Evolutionary conservation across 768 basidiomycete genomes (phyloP), one percentile per base, ranked within the genome.

Genomic region (Phylloporus sp.): DNA sequence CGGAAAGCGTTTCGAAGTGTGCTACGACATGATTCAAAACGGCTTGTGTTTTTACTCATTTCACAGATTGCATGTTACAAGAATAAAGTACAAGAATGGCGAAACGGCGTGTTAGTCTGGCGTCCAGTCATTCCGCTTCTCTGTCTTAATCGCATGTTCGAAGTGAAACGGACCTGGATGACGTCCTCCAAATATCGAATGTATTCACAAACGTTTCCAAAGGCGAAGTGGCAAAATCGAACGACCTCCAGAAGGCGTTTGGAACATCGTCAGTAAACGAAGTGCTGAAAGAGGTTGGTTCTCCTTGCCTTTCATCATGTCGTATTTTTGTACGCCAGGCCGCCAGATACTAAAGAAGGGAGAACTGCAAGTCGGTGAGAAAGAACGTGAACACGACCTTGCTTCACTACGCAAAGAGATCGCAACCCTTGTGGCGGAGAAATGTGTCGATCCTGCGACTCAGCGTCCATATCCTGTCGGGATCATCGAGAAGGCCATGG

Each of bases 401-500:
- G 70, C 80, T 11, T 79, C 91, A 3, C 63, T 97, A 36, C 82
- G 90, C 44, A 75, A 78, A 55, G 96, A 98, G 66, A 96, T 98
- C 39, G 91, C 91, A 5, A 95, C 90, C 0, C 79, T 93, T 31
- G 90, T 99, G 4, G 86, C 94, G 6, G 90, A 94, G 69, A 94
- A 95, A 72, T 94, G 88, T 49, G 94, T 98, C 20, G 94, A 98
- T 60, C 96, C 96, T 1, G 70, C 76, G 5, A 95, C 92, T 2
- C 85, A 90, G 62, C 72, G 82, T 9, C 92, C 94, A 6, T 93
- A 97, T 63, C 85, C 92, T 6, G 90, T 95, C 26, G 85, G 90
- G 15, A 90, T 98, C 74, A 90, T 99, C 53, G 96, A 99, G 63
- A 98, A 96, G 68, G 93, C 93, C 0, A 95, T 99, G 95, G 70